Percentiles rank a stretch among this genome's conserved stretches.
Evolutionary conservation across 2,329 filamentous ascomycete species (phyloP).

Genomic region (Cylindrodendrum hubeiense): DNA sequence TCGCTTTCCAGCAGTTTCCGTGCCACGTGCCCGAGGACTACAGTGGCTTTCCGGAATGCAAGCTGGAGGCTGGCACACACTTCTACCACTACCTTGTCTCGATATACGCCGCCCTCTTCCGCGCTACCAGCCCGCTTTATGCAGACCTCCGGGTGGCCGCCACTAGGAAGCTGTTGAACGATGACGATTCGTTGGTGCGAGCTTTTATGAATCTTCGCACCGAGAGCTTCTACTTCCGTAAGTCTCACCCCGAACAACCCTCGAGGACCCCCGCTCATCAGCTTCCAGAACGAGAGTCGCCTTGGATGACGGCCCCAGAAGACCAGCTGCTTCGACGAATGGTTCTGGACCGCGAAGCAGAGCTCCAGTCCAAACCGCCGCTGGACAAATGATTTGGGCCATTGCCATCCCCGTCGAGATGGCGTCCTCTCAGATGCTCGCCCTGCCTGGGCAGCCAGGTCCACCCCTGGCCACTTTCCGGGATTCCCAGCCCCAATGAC

Average conservation of each 20-base stretch:
- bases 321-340: constrained; percentile 44
- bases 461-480: constrained; percentile 26
- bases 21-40: constrained; percentile 46
- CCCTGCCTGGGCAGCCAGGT: constrained; percentile 24
- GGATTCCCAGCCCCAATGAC: constrained; percentile 29
- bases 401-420: constrained; percentile 14
- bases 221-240: constrained; percentile 47
- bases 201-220: constrained; percentile 45
- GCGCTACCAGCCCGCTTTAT: constrained; percentile 44
- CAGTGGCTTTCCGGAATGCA: constrained; percentile 44
- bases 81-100: constrained; percentile 47
- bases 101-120: constrained; percentile 45
- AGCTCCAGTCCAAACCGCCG: constrained; percentile 34
- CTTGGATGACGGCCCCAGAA: constrained; percentile 42
- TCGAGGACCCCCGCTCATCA: constrained; percentile 19
- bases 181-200: constrained; percentile 39
- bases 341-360: constrained; percentile 44
- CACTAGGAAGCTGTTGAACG: constrained; percentile 39
- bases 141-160: constrained; percentile 40
- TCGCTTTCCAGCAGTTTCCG: constrained; percentile 45
- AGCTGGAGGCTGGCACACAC: constrained; percentile 44
- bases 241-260: constrained; percentile 9
- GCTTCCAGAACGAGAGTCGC: constrained; percentile 42
- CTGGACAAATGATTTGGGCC: constrained; percentile 13
- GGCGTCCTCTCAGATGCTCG: constrained; percentile 15